A percentile compares a stretch with the other conserved stretches of the same genome.
Conservation (phyloP, 2,329 filamentous ascomycete genomes). For the Aureobasidium mangrovei region DNA sequence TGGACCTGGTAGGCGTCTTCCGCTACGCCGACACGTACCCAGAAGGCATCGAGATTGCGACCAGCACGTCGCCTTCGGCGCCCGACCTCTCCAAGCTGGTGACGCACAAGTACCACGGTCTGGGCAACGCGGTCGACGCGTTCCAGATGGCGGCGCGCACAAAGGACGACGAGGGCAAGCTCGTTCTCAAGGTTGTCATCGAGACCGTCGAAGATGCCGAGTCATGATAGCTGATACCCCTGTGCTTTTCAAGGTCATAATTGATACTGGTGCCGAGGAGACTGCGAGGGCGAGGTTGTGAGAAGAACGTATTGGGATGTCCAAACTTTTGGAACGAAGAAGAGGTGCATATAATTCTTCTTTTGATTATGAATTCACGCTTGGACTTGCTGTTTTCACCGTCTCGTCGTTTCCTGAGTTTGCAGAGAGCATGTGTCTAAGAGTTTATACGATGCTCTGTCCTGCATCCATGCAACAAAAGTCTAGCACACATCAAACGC, state of each 20-base stretch:
- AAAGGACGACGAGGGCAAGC: constrained; percentile 55
- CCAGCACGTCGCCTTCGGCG: constrained; percentile 38
- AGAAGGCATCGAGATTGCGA: constrained; percentile 56
- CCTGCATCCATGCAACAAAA: no score
- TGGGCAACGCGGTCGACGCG: constrained; percentile 52
- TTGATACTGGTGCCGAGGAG: background rate
- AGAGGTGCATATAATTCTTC: no score
- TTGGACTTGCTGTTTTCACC: no score
- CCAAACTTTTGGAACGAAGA: no score
- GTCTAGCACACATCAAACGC: no score
- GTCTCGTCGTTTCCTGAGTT: no score
- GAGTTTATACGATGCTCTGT: no score
- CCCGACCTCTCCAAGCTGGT: constrained; percentile 62
- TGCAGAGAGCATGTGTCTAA: no score
- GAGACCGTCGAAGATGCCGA: constrained; percentile 25
- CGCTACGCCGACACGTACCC: constrained; percentile 69
- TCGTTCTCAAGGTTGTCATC: constrained; percentile 63
- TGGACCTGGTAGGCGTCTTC: constrained; percentile 71
- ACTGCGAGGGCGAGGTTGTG: background rate
- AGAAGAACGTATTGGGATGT: background rate
- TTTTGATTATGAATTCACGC: no score
- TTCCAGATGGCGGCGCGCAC: constrained; percentile 64
- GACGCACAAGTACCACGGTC: constrained; percentile 62
- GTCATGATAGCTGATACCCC: no score
- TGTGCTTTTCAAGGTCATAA: background rate